Conservation (phyloP, 176 grass and related monocot species). For the Cenchrus purpureus region DNA sequence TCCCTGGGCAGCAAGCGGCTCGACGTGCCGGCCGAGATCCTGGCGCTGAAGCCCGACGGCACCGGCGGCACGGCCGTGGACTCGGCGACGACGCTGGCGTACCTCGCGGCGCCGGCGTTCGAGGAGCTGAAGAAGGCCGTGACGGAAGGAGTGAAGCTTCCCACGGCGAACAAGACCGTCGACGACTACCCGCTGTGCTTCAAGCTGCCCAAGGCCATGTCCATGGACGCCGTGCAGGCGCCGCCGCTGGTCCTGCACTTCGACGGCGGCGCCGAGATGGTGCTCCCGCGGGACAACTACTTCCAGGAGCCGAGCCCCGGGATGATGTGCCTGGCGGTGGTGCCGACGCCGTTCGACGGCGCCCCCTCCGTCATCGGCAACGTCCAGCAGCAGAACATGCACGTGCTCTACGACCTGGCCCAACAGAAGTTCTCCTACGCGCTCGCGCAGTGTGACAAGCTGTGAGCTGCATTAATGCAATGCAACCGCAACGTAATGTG, state of each 20-base stretch:
- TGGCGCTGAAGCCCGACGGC: slow-evolving; percentile 34
- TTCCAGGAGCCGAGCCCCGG: slow-evolving; percentile 44
- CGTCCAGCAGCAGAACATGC: slow-evolving; percentile 73
- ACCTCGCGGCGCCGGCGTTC: slow-evolving; percentile 49
- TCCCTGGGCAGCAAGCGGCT: slow-evolving; percentile 30
- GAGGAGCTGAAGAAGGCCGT: slow-evolving; percentile 38
- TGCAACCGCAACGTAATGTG: too few species aligned
- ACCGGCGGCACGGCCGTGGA: slow-evolving; percentile 56
- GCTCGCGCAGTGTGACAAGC: slow-evolving; percentile 49
- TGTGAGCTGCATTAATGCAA: background rate
- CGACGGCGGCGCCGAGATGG: slow-evolving; percentile 51
- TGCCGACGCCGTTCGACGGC: background rate
- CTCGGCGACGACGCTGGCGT: slow-evolving; percentile 45
- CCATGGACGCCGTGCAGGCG: slow-evolving; percentile 7
- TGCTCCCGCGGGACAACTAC: slow-evolving; percentile 56
- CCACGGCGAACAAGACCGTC: background rate
- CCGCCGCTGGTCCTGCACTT: slow-evolving; percentile 68
- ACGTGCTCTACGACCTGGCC: slow-evolving; percentile 48
- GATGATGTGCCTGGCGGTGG: slow-evolving; percentile 56
- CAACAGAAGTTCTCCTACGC: slow-evolving; percentile 48
- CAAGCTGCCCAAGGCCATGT: slow-evolving; percentile 5
- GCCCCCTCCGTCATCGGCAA: slow-evolving; percentile 53
- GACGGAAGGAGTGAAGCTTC: background rate
- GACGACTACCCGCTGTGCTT: slow-evolving; percentile 61
- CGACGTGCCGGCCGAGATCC: background rate